Evolutionary conservation across 495 filamentous ascomycete genomes (phyloP), one percentile per base, ranked within the genome.

Genomic region (Apodospora peruviana): DNA sequence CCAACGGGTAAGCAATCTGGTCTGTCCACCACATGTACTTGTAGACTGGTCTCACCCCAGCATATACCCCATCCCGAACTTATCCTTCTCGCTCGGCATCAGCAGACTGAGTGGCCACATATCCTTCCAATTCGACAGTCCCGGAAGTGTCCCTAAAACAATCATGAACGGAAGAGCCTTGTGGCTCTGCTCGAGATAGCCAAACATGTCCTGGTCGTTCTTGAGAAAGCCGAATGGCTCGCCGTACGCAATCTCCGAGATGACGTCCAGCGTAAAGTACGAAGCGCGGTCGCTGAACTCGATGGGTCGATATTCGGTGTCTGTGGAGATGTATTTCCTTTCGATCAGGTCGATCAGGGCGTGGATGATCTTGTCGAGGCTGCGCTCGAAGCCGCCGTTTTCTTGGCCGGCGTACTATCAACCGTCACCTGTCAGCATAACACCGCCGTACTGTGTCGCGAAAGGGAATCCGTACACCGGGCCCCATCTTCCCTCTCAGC

Each of bases 221-320:
- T 73, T 66, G 4, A 86, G 67, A 53, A 80, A 85, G 25, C 84
- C 84, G 32, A 87, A 73, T 8, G 80, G 74, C 37, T 75, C 68
- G 3, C 82, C 82, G 55, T 82, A 83, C 4, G 76, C 79, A 27
- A 85, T 62, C 47, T 84, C 76, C 14, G 74, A 75, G 51, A 87
- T 83, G n/a, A 81, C 73, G 54, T 87, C 84, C 55, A 83, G 75
- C 11, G 79, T 81, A 57, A 82, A 75, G 47, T 55, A 65, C 23
- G 56, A 45, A 51, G 73, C 68, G 72, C 75, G 81, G 56, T 66
- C 71, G 60, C 56, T 57, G 27, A 58, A 57, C 10, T 82, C 79
- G 64, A 82, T 76, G 17, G 64, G 63, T 52, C 74, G 77, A 38
- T 76, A 66, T 45, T 70, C 76, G 20, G 40, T 44, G 5, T 10